phyloP scores from a whole-genome alignment of 2,329 filamentous ascomycete species.

The Venturia asperata region DNA sequence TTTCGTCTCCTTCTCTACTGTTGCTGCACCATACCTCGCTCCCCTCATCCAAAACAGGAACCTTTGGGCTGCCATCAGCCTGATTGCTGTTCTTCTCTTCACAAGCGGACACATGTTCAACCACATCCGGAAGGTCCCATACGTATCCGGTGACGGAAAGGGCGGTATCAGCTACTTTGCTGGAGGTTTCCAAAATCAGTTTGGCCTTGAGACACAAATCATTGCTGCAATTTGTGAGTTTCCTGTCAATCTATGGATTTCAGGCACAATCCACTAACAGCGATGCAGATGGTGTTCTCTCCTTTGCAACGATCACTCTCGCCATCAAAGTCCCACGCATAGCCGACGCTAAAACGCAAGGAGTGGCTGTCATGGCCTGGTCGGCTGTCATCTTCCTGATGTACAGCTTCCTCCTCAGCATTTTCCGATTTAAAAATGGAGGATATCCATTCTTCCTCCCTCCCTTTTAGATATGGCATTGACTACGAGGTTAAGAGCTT shows the following conservation, averaged over 20 bases:
- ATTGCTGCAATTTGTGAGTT: constrained; percentile 84
- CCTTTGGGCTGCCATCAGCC: constrained; percentile 82
- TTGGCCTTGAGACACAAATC: constrained; percentile 91
- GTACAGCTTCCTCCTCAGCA: constrained; percentile 90
- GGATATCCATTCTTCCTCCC: constrained; percentile 93
- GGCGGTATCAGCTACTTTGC: constrained; percentile 90
- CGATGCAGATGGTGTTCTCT: constrained; percentile 62
- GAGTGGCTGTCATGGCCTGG: constrained; percentile 76
- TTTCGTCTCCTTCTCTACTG: constrained; percentile 57
- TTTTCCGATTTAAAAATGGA: constrained; percentile 91
- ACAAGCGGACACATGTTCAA: constrained; percentile 99
- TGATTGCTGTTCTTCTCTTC: constrained; percentile 86
- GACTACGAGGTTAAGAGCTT: not conserved
- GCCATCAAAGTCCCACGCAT: constrained; percentile 91
- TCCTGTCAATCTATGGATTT: constrained; percentile 14
- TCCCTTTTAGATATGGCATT: constrained; percentile 58
- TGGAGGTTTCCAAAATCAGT: constrained; percentile 85
- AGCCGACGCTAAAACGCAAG: constrained; percentile 66
- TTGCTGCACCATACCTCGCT: constrained; percentile 69
- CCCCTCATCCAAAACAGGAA: constrained; percentile 85
- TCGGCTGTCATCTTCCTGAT: constrained; percentile 66
- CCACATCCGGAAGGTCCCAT: constrained; percentile 92
- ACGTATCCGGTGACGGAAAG: constrained; percentile 74
- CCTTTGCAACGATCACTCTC: constrained; percentile 86
- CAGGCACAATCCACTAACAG: constrained; percentile 20